Base-by-base conservation (phyloP, 2,329 filamentous ascomycete species). In the Alternaria rosae region DNA sequence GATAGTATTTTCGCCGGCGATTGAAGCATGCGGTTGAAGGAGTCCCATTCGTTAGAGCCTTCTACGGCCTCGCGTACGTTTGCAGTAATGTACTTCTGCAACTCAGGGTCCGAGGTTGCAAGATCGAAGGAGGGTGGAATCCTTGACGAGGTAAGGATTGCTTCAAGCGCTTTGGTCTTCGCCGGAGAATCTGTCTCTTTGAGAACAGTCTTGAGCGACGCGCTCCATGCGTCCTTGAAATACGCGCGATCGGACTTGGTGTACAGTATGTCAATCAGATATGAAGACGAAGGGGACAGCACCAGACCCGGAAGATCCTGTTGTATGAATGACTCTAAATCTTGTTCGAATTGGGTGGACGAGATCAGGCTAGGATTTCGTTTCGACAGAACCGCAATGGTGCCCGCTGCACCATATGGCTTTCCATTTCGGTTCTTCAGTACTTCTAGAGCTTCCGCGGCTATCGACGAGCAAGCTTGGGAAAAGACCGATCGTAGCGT, bases 221-320 rank as follows among this genome's bases (percentile, higher is more conserved):
- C 65, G 51, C 58, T 74, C 77, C 74, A 82, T 11, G 67, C 67
- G 41, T 63, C 59, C 54, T 73, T 70, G 61, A 78, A 81, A 35
- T 53, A 61, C 7, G 65, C n/a, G 12, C 76, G 68, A 1, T 73
- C 66, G 6, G 73, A 70, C 25, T 79, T 81, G 1, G 85, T 77
- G 50, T 89, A 85, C 0, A 97, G 81, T 11, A 89, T 87, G 0
- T 89, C 86, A 8, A 93, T 81, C 0, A 97, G 77, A 53, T 89
- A 85, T 2, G 85, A 78, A 0, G 88, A 87, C 1, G 92, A 94
- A 0, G 91, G 87, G 0, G 92, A 93, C 2, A 85, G 79, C 3
- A 94, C 79, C 15, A 95, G 80, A 1, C 82, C 79, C 0, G 86
- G 81, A 13, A 91, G 81, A 62, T 89, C 82, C 1, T 87, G 80